Base-by-base conservation (phyloP, 768 basidiomycete genomes). In the Leccinellum luteum region DNA sequence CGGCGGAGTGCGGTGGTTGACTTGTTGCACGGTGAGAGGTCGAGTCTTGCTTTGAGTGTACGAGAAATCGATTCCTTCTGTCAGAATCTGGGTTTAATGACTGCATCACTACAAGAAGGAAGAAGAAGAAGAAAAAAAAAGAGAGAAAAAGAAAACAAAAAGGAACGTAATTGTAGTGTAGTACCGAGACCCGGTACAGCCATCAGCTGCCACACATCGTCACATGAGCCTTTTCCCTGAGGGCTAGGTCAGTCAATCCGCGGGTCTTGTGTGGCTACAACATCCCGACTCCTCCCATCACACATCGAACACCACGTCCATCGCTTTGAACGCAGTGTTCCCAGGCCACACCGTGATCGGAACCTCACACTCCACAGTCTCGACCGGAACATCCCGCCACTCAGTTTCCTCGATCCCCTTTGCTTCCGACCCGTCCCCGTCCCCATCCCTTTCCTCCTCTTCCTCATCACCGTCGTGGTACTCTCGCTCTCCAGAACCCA, bases 361-460 rank as follows among this genome's bases (percentile, higher is more conserved):
- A 44, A 98, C 90, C 70, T 94, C 91, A 66, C 94, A 97, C 71
- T 97, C 96, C 17, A 98, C 93, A 58, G 87, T 90, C 80, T 98
- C 94, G 25, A 88, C 79, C 66, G 71, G 77, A 12, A 90, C 81
- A 57, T 86, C 85, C 54, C 66, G 66, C 91, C 89, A 93, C 1
- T 78, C 85, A 6, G 77, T 79, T 57, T 85, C 83, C n/a, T 73
- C 74, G 0, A 81, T 83, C 5, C 76, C 79, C 70, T 75, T 82
- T 8, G 23, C 9, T 15, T 9, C 79, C 4, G 80, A 78, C 48
- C 73, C 69, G n/a, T 60, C 63, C 48, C 73, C 69, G n/a, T 60
- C 63, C 8, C 13, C 13, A 1, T 32, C 32, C 41, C 12, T 19
- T 19, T 60, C 64, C 12, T 67, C 73, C 1, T 62, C 72, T 41